These are phyloP conservation scores for Yamadazyma endophytica DNA, from an alignment of 805 yeast genomes.

Conservation along the genomic window DNA sequence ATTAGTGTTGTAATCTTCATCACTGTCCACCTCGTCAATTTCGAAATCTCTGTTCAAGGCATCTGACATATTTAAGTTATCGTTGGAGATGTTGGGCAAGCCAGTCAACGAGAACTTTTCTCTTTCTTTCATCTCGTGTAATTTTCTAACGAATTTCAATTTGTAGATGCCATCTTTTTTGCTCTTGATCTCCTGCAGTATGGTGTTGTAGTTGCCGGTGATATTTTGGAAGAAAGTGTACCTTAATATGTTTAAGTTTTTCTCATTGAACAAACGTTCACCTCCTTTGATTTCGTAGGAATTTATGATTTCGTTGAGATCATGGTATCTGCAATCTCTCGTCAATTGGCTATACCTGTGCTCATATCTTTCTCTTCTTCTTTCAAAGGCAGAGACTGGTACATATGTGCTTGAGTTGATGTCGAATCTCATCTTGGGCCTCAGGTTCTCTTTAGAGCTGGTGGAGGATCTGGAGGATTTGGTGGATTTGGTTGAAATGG, in stretches of 20 bases:
- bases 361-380: slow-evolving; percentile 5
- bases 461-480: slow-evolving; percentile 8
- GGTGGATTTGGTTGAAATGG: slow-evolving; percentile 7
- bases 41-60: slow-evolving; percentile 1
- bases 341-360: slow-evolving; percentile 2
- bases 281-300: slow-evolving; percentile 5
- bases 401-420: slow-evolving; percentile 7
- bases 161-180: slow-evolving; percentile 6
- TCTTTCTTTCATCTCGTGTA: slow-evolving; percentile 6
- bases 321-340: slow-evolving; percentile 8
- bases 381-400: slow-evolving; percentile 4
- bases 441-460: slow-evolving; percentile 3
- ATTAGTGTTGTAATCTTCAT: no score
- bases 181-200: slow-evolving; percentile 5
- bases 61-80: slow-evolving; percentile 2
- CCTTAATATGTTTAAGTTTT: slow-evolving; percentile 10
- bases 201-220: slow-evolving; percentile 7
- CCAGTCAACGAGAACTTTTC: slow-evolving; percentile 5
- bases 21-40: slow-evolving; percentile 2
- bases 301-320: slow-evolving; percentile 8
- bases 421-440: slow-evolving; percentile 8
- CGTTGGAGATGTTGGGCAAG: slow-evolving; percentile 7
- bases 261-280: slow-evolving; percentile 8
- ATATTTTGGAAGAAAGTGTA: slow-evolving; percentile 10
- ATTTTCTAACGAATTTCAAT: slow-evolving; percentile 9